Evolutionary conservation across 257 asterid genomes (phyloP).

Genomic region (Solanum tacnaense): DNA sequence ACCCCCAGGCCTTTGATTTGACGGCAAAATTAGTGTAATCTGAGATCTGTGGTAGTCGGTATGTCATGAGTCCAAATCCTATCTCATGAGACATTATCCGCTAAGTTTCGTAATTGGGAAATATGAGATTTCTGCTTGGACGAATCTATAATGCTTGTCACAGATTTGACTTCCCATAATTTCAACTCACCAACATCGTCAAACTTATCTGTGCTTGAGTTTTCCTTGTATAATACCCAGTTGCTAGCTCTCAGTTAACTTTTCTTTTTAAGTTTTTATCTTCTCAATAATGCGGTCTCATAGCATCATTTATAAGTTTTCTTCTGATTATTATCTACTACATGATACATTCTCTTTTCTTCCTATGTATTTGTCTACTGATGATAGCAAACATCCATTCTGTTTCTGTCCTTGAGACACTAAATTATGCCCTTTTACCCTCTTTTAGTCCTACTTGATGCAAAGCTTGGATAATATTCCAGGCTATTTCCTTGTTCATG

Average conservation of each 20-base stretch:
- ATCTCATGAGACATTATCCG: background rate
- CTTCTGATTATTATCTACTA: background rate
- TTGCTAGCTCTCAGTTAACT: background rate
- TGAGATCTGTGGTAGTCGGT: background rate
- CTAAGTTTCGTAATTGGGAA: background rate
- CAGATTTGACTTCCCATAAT: background rate
- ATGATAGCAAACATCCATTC: background rate
- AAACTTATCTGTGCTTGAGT: background rate
- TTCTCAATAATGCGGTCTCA: background rate
- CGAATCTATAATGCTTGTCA: background rate
- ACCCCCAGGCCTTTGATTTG: background rate
- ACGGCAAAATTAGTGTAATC: background rate
- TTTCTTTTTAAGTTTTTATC: background rate
- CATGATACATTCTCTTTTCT: background rate
- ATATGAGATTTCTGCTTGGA: background rate
- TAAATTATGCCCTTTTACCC: background rate
- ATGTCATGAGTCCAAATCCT: background rate
- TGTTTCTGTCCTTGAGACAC: background rate
- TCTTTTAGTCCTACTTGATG: background rate
- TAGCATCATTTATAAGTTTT: background rate
- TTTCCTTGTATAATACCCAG: background rate
- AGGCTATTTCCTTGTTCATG: background rate
- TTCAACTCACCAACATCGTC: background rate
- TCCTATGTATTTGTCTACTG: background rate
- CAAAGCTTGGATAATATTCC: background rate